A percentile compares a stretch with the other conserved stretches of the same genome.
These are phyloP conservation scores for Blastomyces emzantsi DNA, from an alignment of 2,329 filamentous ascomycete species.

Conservation along the genomic window DNA sequence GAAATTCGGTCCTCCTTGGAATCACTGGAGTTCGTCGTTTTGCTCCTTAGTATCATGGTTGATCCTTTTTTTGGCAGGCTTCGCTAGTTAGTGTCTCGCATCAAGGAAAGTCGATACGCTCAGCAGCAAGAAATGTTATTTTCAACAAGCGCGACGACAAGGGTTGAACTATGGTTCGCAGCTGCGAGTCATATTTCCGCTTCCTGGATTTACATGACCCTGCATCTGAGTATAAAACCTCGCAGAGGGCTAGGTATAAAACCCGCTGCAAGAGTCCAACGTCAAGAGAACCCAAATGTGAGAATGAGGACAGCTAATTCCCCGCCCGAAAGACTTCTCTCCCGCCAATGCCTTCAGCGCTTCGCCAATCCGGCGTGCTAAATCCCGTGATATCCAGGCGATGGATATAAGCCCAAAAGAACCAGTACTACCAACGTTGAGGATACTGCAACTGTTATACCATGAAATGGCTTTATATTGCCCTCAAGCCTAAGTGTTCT, in stretches of 20 bases:
- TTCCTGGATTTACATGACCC: background rate
- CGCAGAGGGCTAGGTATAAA: background rate
- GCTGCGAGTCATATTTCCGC: background rate
- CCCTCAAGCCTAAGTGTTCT: background rate
- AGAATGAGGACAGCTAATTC: background rate
- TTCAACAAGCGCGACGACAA: background rate
- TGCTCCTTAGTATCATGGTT: background rate
- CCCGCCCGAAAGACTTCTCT: background rate
- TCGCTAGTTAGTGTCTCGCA: background rate
- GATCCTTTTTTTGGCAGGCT: background rate
- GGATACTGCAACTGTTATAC: background rate
- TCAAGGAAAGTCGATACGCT: constrained; percentile 2
- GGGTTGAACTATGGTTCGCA: background rate
- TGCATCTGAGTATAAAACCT: background rate
- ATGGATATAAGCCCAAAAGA: background rate
- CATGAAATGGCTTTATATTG: background rate
- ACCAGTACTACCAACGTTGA: too few relatives aligned
- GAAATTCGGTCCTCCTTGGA: background rate
- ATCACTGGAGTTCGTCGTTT: background rate
- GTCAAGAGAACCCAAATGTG: background rate
- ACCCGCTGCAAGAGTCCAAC: background rate
- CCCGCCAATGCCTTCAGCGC: background rate
- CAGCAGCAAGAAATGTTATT: too few relatives aligned
- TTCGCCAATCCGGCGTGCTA: background rate
- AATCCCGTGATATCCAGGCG: background rate